Conservation (phyloP, 176 grass and related monocot species). For the Tillandsia fasciculata region DNA sequence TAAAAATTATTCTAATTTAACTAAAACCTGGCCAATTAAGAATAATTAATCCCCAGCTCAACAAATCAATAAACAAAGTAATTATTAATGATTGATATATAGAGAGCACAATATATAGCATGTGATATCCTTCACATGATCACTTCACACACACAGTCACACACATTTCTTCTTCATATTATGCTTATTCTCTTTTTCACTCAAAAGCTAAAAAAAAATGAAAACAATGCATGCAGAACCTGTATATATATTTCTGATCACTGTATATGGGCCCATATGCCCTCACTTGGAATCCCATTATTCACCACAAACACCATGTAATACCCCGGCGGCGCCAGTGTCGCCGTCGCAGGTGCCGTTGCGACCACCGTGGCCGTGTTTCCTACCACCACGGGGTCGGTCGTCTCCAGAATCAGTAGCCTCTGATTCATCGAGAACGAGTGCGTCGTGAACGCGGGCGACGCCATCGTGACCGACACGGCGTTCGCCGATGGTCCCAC, state of each 20-base stretch:
- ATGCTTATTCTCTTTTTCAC: too few species aligned
- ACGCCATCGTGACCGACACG: neutral
- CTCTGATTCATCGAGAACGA: neutral
- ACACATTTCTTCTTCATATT: too few species aligned
- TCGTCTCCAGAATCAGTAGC: neutral
- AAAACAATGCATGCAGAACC: neutral
- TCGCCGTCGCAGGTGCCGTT: neutral
- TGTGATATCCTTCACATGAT: too few species aligned
- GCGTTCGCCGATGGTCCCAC: neutral
- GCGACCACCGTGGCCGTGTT: neutral
- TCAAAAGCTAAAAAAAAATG: too few species aligned
- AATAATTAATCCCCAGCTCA: too few species aligned
- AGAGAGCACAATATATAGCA: too few species aligned
- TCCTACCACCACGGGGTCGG: neutral
- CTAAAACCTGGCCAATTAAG: too few species aligned
- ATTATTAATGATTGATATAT: too few species aligned
- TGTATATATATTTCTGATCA: slow-evolving; percentile 1
- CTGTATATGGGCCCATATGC: slow-evolving; percentile 62
- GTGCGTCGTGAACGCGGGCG: neutral
- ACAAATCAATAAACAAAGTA: too few species aligned
- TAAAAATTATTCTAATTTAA: too few species aligned
- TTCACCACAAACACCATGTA: slow-evolving; percentile 85
- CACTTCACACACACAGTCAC: too few species aligned
- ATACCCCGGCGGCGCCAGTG: slow-evolving; percentile 60
- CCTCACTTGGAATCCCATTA: slow-evolving; percentile 50